These are phyloP conservation scores for Clausena lansium DNA, from an alignment of 345 rosid genomes.

Conservation along the genomic window DNA sequence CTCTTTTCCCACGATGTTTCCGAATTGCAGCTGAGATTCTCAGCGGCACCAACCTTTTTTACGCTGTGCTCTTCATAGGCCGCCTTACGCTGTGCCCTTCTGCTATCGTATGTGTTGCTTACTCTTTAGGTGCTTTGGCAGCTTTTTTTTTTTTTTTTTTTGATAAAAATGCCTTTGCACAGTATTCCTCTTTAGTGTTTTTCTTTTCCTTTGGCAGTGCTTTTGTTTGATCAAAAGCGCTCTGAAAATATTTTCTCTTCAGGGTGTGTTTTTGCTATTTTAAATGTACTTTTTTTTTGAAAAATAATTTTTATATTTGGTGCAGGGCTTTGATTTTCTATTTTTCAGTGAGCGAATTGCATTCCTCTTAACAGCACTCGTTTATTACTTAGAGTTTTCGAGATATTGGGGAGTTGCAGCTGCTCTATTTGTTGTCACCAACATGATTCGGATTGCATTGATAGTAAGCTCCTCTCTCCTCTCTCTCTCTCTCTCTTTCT, in stretches of 20 bases:
- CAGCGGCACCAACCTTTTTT: neutral
- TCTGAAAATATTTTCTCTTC: neutral
- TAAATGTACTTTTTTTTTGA: too few relatives aligned
- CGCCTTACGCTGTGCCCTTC: neutral
- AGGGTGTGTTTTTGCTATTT: neutral
- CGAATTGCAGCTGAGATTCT: neutral
- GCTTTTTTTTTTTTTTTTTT: too few relatives aligned
- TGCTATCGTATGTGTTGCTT: neutral
- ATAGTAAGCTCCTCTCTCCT: neutral
- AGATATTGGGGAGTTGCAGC: neutral
- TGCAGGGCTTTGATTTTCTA: neutral
- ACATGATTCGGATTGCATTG: neutral
- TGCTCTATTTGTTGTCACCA: neutral
- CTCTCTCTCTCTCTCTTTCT: neutral
- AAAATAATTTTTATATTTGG: neutral
- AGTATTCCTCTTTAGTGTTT: neutral
- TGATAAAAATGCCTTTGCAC: neutral
- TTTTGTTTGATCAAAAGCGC: neutral
- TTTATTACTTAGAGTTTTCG: too few relatives aligned
- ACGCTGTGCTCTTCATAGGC: neutral
- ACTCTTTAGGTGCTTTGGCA: neutral
- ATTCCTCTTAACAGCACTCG: neutral
- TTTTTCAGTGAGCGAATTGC: neutral
- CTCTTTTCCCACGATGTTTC: neutral
- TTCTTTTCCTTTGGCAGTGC: neutral